These are phyloP conservation scores for Paramecium bursaria DNA, from an alignment of 73 alveolate genomes.

Conservation along the genomic window DNA sequence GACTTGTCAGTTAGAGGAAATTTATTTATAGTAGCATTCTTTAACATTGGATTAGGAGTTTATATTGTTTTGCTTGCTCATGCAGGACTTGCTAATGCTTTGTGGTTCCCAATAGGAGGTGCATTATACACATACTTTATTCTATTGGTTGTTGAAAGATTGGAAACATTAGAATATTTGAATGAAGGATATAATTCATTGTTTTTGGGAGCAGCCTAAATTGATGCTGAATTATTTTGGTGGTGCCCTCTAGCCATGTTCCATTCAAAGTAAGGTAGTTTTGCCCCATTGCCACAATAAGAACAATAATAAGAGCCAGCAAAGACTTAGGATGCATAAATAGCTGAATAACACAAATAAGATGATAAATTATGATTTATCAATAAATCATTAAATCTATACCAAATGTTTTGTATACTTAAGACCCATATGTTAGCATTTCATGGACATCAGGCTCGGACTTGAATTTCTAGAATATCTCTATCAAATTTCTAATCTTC, in stretches of 20 bases:
- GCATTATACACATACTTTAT: background rate
- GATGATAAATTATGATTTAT: no score
- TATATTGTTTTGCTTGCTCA: background rate
- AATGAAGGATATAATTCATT: conserved; percentile 34
- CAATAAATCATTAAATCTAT: no score
- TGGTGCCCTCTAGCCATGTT: conserved; percentile 38
- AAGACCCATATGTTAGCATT: no score
- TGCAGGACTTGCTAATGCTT: conserved; percentile 37
- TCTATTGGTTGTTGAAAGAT: conserved; percentile 19
- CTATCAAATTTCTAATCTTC: no score
- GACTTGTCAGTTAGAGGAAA: background rate
- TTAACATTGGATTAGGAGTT: background rate
- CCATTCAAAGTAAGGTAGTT: no score
- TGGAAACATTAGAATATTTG: conserved; percentile 41
- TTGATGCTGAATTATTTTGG: conserved; percentile 53
- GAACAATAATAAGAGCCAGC: no score
- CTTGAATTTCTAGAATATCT: no score
- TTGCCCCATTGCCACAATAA: no score
- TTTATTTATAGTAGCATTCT: background rate
- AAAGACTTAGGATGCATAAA: no score
- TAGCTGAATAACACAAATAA: no score
- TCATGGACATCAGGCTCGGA: no score
- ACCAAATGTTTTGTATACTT: no score
- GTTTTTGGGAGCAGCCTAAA: conserved; percentile 60
- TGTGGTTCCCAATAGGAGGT: conserved; percentile 44